Evolutionary conservation across 2,329 filamentous ascomycete genomes (phyloP).

Genomic region (Gliomastix tumulicola): DNA sequence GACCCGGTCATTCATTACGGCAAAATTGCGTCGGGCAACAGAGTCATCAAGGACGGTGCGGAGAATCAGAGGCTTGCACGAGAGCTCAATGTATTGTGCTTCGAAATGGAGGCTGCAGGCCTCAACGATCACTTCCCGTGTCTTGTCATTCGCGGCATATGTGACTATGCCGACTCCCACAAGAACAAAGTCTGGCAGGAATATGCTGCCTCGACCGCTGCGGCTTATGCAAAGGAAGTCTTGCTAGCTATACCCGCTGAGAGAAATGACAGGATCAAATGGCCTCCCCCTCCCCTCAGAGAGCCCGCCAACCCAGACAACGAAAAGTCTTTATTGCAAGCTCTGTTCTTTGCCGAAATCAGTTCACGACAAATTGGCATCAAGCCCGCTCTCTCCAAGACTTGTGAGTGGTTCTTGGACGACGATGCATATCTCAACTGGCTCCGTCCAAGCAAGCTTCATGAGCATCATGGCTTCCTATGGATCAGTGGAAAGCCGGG

Average conservation of each 20-base stretch:
- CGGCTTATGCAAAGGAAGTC: slow-evolving; percentile 9
- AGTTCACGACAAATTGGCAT: neutral
- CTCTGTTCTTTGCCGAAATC: neutral
- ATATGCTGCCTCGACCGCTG: slow-evolving; percentile 23
- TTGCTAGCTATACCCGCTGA: too few species aligned
- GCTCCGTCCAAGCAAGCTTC: slow-evolving; percentile 16
- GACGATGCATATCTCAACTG: slow-evolving; percentile 22
- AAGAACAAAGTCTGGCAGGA: slow-evolving; percentile 26
- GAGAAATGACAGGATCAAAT: neutral
- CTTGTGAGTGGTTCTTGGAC: slow-evolving; percentile 10
- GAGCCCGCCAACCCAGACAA: too few species aligned
- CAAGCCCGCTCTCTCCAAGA: slow-evolving; percentile 5
- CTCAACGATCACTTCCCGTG: slow-evolving; percentile 15
- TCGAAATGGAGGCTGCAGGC: slow-evolving; percentile 1
- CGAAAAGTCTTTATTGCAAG: too few species aligned
- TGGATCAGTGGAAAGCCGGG: slow-evolving; percentile 41
- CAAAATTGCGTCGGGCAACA: slow-evolving; percentile 9
- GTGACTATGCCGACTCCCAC: slow-evolving; percentile 27
- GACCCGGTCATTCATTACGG: slow-evolving; percentile 6
- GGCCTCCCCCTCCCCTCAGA: too few species aligned
- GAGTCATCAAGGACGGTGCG: slow-evolving; percentile 13
- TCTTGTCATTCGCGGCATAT: slow-evolving; percentile 25
- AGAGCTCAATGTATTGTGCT: neutral
- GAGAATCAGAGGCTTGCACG: slow-evolving; percentile 9
- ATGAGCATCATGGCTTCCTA: slow-evolving; percentile 27